Evolutionary conservation across 2,329 filamentous ascomycete species (phyloP).

Genomic region (Botrytis galanthina): DNA sequence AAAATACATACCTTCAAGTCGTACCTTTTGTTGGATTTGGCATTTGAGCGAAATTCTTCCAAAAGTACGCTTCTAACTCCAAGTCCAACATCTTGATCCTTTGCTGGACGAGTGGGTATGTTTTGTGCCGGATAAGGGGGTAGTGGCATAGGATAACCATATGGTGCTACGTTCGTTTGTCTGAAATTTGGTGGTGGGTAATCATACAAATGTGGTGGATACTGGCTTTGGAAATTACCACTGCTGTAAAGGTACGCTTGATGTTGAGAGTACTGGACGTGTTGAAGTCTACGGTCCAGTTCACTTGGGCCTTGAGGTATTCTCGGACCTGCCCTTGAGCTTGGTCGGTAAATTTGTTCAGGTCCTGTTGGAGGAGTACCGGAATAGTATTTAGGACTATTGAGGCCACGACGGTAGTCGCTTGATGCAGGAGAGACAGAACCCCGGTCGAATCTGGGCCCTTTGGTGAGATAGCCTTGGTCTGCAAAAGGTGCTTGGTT

Average conservation of each 20-base stretch:
- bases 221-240: slow-evolving; percentile 42
- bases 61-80: slow-evolving; percentile 69
- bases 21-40: slow-evolving; percentile 69
- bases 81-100: slow-evolving; percentile 41
- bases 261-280: slow-evolving; percentile 31
- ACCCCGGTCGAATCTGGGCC: slow-evolving; percentile 33
- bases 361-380: slow-evolving; percentile 33
- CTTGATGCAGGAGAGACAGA: slow-evolving; percentile 37
- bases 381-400: slow-evolving; percentile 37
- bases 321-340: slow-evolving; percentile 33
- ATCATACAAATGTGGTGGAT: slow-evolving; percentile 42
- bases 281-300: slow-evolving; percentile 35
- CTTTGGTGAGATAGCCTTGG: slow-evolving; percentile 34
- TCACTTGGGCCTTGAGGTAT: slow-evolving; percentile 33
- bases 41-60: slow-evolving; percentile 75
- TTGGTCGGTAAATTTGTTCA: slow-evolving; percentile 35
- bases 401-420: slow-evolving; percentile 37
- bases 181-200: slow-evolving; percentile 41
- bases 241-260: slow-evolving; percentile 40
- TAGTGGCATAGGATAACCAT: slow-evolving; percentile 39
- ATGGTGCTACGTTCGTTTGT: slow-evolving; percentile 37
- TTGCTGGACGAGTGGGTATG: slow-evolving; percentile 36
- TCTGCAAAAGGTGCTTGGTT: slow-evolving; percentile 34
- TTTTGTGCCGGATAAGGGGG: slow-evolving; percentile 30
- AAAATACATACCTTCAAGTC: slow-evolving; percentile 64